phyloP scores from a whole-genome alignment of 805 yeast species.

The Starmerella tilneyi region DNA sequence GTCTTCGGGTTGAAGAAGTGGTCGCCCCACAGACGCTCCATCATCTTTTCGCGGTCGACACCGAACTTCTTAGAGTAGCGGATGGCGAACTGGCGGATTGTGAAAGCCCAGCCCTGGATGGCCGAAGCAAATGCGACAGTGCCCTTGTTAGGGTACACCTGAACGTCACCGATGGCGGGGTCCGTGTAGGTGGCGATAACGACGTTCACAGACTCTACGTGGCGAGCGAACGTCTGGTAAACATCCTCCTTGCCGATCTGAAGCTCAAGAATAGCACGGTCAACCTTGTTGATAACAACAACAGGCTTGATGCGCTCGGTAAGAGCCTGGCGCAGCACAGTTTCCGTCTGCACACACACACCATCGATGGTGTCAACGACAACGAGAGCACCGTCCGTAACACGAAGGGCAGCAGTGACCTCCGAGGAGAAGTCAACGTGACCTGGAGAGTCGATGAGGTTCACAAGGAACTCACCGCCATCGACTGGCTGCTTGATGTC shows the following conservation, averaged over 20 bases:
- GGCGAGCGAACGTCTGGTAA: conserved; percentile 96
- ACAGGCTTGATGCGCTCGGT: conserved; percentile 99
- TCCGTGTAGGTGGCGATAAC: conserved; percentile 93
- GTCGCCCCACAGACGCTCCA: conserved; percentile 99
- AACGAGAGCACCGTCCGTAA: conserved; percentile 99
- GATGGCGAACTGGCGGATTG: conserved; percentile 95
- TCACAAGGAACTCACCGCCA: conserved; percentile 91
- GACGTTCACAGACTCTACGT: conserved; percentile 98
- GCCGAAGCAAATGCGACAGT: conserved; percentile 99
- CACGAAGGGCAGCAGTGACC: conserved; percentile 99
- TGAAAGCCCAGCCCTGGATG: conserved; percentile 99
- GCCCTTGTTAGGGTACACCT: conserved; percentile 98
- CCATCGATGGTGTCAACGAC: conserved; percentile 99
- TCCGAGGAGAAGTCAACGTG: conserved; percentile 99
- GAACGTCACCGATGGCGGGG: conserved; percentile 83
- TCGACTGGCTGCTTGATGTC: conserved; percentile 82
- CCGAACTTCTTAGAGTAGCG: conserved; percentile 99
- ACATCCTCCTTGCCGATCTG: conserved; percentile 98
- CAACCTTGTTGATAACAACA: conserved; percentile 97
- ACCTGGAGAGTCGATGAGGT: conserved; percentile 99
- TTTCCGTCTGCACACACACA: conserved; percentile 99
- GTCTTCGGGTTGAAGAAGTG: conserved; percentile 99
- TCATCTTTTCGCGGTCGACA: conserved; percentile 96
- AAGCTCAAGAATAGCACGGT: conserved; percentile 97
- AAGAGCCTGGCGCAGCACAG: conserved; percentile 96